Evolutionary conservation across 371 early-diverging fungal species (phyloP), one percentile per base, ranked within the genome.

Genomic region (Funneliformis caledonium): DNA sequence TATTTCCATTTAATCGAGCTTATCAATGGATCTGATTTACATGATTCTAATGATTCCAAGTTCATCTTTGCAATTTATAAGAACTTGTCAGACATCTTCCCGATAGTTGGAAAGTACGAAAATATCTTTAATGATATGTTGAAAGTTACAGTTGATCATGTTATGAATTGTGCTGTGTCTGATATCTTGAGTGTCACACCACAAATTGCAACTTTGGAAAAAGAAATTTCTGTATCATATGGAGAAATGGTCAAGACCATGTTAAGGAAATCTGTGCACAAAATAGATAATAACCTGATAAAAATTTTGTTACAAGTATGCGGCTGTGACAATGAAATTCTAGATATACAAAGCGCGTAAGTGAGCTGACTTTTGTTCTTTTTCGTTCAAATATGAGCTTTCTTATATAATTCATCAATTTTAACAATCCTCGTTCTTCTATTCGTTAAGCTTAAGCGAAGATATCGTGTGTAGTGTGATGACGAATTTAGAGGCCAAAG

Each of bases 291-390:
- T 19, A 37, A 72, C 11, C 19, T 80, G n/a, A 48, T 72, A 43
- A 72, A 1, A 47, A 45, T 47, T 50, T 42, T 80, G 10, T 19
- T 5, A 22, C 37, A 59, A 56, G 59, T 80, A 22, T 80, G 80
- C 47, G 72, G 50, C 45, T 72, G 80, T 60, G 47, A 56, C 10
- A 42, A 37, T 5, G 37, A 72, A 22, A 19, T 47, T 50, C 4
- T 80, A 14, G 6, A 31, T 16, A 50, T 80, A 31, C 72, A 60
- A 59, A 47, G 60, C 61, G 19, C n/a, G 80, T 80, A 61, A 80
- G 60, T 72, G 33, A 19, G 37, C 37, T 37, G 1, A 37, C 37
- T 37, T 37, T 37, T 37, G 37, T 37, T 3, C 37, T 3, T 37
- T 37, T 37, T 37, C 37, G 3, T 37, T 37, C 37, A 37, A 37